Evolutionary conservation across 2,329 filamentous ascomycete genomes (phyloP).

Genomic region (Fusarium goolgardi): DNA sequence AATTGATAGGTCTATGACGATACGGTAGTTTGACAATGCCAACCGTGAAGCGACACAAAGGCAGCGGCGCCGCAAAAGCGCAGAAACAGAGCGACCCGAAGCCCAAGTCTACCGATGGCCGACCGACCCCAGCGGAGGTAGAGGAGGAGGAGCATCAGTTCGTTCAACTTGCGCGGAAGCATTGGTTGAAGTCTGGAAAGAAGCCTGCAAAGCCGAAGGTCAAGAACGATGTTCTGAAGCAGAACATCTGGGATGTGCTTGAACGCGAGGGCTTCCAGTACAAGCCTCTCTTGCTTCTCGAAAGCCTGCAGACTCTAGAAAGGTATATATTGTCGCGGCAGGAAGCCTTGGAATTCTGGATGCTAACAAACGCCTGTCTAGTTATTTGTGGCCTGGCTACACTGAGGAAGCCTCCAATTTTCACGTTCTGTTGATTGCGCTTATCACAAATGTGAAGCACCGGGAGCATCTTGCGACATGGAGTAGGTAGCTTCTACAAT

Average conservation of each 20-base stretch:
- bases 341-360: constrained; percentile 17
- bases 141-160: constrained; percentile 79
- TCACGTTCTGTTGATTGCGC: constrained; percentile 86
- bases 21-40: constrained; percentile 59
- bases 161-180: constrained; percentile 80
- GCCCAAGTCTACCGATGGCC: constrained; percentile 55
- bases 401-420: constrained; percentile 89
- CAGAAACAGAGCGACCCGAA: constrained; percentile 52
- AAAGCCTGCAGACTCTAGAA: constrained; percentile 91
- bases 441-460: constrained; percentile 89
- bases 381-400: constrained; percentile 96
- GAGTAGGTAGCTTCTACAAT: constrained; percentile 63
- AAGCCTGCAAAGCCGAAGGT: constrained; percentile 74
- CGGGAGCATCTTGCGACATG: constrained; percentile 89
- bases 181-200: constrained; percentile 80
- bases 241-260: constrained; percentile 87
- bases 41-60: constrained; percentile 69
- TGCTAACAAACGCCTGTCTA: constrained; percentile 52
- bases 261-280: constrained; percentile 84
- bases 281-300: constrained; percentile 82
- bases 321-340: constrained; percentile 60
- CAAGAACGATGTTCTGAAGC: constrained; percentile 87
- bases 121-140: constrained; percentile 70
- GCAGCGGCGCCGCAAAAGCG: constrained; percentile 59
- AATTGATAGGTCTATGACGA: constrained; percentile 39